Base-by-base conservation (phyloP, 345 rosid species). In the Litchi chinensis region DNA sequence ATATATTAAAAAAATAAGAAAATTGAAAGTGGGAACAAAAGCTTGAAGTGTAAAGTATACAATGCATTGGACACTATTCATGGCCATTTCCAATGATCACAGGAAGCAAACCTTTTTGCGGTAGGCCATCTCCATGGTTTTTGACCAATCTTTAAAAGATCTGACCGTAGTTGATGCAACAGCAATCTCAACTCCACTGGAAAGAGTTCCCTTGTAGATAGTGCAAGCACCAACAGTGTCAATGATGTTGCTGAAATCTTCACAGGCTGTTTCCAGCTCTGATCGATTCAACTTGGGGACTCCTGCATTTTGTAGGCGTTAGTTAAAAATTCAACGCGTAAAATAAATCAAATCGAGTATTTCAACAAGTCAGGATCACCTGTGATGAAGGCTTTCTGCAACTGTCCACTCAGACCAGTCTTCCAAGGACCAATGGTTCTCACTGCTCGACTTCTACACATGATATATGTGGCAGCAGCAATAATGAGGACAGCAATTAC, bases 121-220 rank as follows among this genome's bases (percentile, higher is more conserved):
- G 75, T 90, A 97, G 10, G 93, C 83, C 83, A 78, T 87, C 87
- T 97, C 96, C 65, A 85, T 85, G 76, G 79, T 86, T 78, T 81
- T 87, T 16, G 93, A 80, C 98, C 98, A 97, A 24, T 88, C 94
- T 77, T 82, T 91, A 64, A 82, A 80, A 73, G 91, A 85, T 6
- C 84, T 75, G 77, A 85, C 74, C 18, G 77, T 64, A 26, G 91
- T 85, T 65, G 97, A 85, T 48, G 91, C 87, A 80, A 94, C 99
- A 16, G 92, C 96, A 26, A 97, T 97, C 89, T 97, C 99, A 83
- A 94, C 98, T 70, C 99, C 98, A 65, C 96, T 94, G 39, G 99
- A 97, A 28, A 97, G 83, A 44, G 99, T 97, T 86, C 99, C 98
- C 88, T 97, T 97, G 81, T 91, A 97, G 32, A 90, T 70, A 69